These are phyloP conservation scores for Camellia oleifera DNA, from an alignment of 179 eudicot genomes.

Conservation along the genomic window DNA sequence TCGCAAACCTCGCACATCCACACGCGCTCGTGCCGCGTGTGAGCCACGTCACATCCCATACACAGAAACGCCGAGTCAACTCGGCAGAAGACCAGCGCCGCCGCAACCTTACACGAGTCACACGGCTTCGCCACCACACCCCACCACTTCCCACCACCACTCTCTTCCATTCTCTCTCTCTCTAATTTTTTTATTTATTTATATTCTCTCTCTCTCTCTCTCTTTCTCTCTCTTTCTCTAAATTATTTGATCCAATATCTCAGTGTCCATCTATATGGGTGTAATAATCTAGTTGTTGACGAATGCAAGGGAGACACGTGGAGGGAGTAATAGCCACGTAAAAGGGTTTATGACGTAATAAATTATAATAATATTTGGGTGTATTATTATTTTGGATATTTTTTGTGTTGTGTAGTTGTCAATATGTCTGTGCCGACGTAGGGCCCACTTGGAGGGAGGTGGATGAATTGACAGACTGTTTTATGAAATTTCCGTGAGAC, in stretches of 20 bases:
- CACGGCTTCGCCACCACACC: slow-evolving; percentile 33
- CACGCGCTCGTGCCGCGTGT: slow-evolving; percentile 53
- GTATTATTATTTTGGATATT: too few species aligned
- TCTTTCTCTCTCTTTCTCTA: not conserved
- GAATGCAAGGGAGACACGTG: slow-evolving; percentile 6
- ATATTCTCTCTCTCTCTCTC: not conserved
- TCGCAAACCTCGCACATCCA: slow-evolving; percentile 81
- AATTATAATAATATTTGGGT: not conserved
- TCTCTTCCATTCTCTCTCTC: not conserved
- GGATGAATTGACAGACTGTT: not conserved
- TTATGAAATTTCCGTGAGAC: not conserved
- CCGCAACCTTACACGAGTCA: slow-evolving; percentile 40
- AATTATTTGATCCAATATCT: not conserved
- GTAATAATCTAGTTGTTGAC: slow-evolving; percentile 11
- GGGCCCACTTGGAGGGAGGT: slow-evolving; percentile 6
- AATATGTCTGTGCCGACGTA: slow-evolving; percentile 16
- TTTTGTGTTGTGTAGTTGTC: slow-evolving; percentile 1
- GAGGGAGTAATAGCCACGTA: not conserved
- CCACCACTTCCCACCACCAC: slow-evolving; percentile 17
- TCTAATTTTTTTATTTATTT: too few species aligned
- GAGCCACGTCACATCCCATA: slow-evolving; percentile 51
- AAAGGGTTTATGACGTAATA: not conserved
- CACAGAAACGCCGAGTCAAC: slow-evolving; percentile 50
- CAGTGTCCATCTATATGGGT: not conserved
- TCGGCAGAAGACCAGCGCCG: slow-evolving; percentile 52